Percentiles rank a stretch among this genome's conserved stretches.
Evolutionary conservation across 768 basidiomycete genomes (phyloP).

Genomic region (Phanerochaete sordida): DNA sequence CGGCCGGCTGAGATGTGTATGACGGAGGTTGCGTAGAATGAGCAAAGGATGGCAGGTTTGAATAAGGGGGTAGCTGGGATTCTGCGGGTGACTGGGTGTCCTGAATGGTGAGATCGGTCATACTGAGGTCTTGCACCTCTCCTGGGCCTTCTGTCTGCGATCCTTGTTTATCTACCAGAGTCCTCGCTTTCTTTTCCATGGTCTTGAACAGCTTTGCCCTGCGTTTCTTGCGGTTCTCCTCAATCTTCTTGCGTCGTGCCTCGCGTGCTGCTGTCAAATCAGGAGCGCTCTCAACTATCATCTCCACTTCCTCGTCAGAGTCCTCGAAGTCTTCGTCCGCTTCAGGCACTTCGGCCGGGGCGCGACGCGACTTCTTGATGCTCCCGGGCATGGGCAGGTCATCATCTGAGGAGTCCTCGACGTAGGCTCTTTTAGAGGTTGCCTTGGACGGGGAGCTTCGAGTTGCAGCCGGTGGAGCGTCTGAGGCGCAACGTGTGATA

Average conservation of each 20-base stretch:
- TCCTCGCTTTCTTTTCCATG: not conserved
- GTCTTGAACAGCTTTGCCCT: not conserved
- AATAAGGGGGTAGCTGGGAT: not conserved
- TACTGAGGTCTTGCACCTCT: slow-evolving; percentile 4
- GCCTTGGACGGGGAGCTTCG: not conserved
- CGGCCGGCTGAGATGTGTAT: not conserved
- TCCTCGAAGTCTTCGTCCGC: slow-evolving; percentile 26
- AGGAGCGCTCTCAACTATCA: slow-evolving; percentile 38
- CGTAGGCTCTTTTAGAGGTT: not conserved
- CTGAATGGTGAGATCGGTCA: slow-evolving; percentile 8
- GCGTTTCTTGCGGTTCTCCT: not conserved
- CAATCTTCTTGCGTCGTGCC: not conserved
- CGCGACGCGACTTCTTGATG: slow-evolving; percentile 4
- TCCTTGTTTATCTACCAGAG: too few relatives aligned
- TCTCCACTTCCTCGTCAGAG: slow-evolving; percentile 36
- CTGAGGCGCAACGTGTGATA: slow-evolving; percentile 21
- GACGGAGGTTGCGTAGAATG: not conserved
- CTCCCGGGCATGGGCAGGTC: slow-evolving; percentile 2
- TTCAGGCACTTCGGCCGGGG: slow-evolving; percentile 1
- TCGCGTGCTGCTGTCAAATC: not conserved
- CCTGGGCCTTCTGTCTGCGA: not conserved
- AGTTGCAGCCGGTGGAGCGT: not conserved
- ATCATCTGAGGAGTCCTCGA: slow-evolving; percentile 2
- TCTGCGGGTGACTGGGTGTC: not conserved
- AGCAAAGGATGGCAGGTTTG: not conserved